Percentiles rank a stretch among this genome's conserved stretches.
phyloP scores from a whole-genome alignment of 768 basidiomycete genomes.

The Suillus occidentalis region DNA sequence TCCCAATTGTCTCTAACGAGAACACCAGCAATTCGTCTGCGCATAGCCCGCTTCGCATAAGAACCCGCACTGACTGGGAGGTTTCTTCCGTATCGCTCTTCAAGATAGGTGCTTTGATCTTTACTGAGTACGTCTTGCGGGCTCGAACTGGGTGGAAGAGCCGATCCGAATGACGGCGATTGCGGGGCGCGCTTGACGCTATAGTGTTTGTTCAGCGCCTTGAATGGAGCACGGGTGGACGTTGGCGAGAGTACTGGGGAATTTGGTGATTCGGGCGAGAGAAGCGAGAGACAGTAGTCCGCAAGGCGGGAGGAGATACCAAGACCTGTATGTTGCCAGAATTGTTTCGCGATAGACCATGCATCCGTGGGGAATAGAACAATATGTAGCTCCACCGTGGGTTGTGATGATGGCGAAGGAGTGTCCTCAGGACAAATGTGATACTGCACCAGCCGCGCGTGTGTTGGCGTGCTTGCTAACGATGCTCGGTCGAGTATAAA shows the following conservation, averaged over 20 bases:
- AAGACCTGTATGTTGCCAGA: constrained; percentile 94
- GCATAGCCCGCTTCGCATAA: constrained; percentile 83
- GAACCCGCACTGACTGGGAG: constrained; percentile 69
- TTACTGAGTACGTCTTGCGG: constrained; percentile 49
- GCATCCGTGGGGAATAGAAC: constrained; percentile 68
- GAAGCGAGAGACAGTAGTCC: constrained; percentile 74
- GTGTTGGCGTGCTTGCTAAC: constrained; percentile 41
- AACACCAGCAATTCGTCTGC: constrained; percentile 88
- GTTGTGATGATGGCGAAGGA: constrained; percentile 10
- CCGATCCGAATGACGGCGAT: constrained; percentile 14
- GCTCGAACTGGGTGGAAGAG: constrained; percentile 6
- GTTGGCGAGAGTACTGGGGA: constrained; percentile 25
- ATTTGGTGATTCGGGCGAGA: constrained; percentile 40
- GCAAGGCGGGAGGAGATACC: constrained; percentile 89
- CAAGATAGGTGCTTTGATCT: constrained; percentile 77
- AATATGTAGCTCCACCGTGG: constrained; percentile 67
- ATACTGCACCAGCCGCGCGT: constrained; percentile 65
- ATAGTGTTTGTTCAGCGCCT: constrained; percentile 59
- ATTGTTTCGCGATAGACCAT: constrained; percentile 75
- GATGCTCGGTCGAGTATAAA: constrained; percentile 62
- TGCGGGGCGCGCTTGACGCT: constrained; percentile 29
- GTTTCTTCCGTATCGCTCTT: constrained; percentile 94
- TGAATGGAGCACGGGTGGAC: constrained; percentile 37
- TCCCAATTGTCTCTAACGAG: constrained; percentile 56
- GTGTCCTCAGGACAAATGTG: constrained; percentile 64